phyloP scores from a whole-genome alignment of 495 filamentous ascomycete species.

The Podospora appendiculata region DNA sequence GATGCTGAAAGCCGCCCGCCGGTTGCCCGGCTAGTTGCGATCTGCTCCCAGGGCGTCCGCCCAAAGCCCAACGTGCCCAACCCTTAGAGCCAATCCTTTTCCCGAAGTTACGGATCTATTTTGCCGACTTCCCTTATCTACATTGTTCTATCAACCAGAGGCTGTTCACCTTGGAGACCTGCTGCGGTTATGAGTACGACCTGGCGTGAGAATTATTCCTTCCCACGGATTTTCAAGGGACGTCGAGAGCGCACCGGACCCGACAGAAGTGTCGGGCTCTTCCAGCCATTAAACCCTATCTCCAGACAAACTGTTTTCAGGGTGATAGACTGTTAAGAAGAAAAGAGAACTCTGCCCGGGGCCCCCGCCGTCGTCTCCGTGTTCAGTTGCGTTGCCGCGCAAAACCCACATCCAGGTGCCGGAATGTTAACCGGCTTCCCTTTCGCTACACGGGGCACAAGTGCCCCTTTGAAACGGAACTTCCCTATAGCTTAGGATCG shows the following conservation, averaged over 20 bases:
- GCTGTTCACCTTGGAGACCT: constrained; percentile 67
- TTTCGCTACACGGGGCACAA: constrained; percentile 54
- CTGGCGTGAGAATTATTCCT: constrained; percentile 60
- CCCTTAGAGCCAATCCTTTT: constrained; percentile 68
- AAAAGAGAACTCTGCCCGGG: constrained; percentile 65
- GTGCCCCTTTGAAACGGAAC: constrained; percentile 56
- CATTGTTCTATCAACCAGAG: constrained; percentile 69
- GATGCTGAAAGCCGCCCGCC: constrained; percentile 24
- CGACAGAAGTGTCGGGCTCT: constrained; percentile 57
- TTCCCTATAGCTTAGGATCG: constrained; percentile 59
- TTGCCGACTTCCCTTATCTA: constrained; percentile 67
- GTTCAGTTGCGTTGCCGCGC: constrained; percentile 59
- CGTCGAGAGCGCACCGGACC: constrained; percentile 58
- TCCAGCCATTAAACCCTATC: constrained; percentile 22
- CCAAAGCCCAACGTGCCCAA: constrained; percentile 48
- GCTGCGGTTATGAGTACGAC: constrained; percentile 63
- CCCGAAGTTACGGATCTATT: constrained; percentile 67
- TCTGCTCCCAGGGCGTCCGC: constrained; percentile 48
- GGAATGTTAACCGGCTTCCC: constrained; percentile 66
- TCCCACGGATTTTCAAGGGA: constrained; percentile 64
- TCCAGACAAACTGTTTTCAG: constrained; percentile 43
- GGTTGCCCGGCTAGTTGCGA: constrained; percentile 35
- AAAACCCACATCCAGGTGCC: constrained; percentile 60
- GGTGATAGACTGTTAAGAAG: constrained; percentile 53
- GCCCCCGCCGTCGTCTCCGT: constrained; percentile 53